phyloP scores from a whole-genome alignment of 345 rosid genomes.

The Lepidium aucheri region DNA sequence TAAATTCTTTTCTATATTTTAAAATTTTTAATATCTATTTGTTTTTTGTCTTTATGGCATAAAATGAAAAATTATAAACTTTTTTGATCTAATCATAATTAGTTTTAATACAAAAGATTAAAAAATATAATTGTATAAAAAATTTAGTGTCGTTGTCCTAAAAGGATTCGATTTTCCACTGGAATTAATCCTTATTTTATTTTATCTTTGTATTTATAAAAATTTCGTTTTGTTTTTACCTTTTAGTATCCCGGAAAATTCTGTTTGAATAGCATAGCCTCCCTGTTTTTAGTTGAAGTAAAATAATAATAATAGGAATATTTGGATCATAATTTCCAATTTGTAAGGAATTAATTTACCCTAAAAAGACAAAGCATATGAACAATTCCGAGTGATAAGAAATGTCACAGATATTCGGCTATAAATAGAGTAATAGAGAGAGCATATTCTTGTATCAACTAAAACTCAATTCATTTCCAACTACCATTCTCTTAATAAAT shows the following conservation, averaged over 20 bases:
- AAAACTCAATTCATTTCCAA: not conserved
- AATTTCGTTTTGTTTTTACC: not conserved
- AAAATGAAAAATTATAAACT: too few relatives aligned
- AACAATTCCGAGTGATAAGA: not conserved
- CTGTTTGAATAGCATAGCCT: not conserved
- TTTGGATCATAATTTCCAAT: not conserved
- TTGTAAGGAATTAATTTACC: not conserved
- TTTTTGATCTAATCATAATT: too few relatives aligned
- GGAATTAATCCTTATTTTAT: too few relatives aligned
- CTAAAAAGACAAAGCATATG: conserved; percentile 4
- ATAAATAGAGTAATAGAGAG: conserved; percentile 12
- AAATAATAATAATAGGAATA: not conserved
- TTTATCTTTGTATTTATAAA: too few relatives aligned
- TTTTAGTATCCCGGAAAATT: not conserved
- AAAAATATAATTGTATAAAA: too few relatives aligned
- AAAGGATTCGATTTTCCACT: too few relatives aligned
- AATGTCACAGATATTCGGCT: not conserved
- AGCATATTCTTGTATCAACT: not conserved
- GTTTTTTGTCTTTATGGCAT: too few relatives aligned
- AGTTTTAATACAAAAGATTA: too few relatives aligned
- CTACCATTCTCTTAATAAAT: not conserved
- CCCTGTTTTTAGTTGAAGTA: not conserved
- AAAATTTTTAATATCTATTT: too few relatives aligned
- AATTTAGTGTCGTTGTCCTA: too few relatives aligned
- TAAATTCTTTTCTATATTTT: too few relatives aligned